Evolutionary conservation across 2,329 filamentous ascomycete species (phyloP).

Genomic region (Pseudogymnoascus sp.): DNA sequence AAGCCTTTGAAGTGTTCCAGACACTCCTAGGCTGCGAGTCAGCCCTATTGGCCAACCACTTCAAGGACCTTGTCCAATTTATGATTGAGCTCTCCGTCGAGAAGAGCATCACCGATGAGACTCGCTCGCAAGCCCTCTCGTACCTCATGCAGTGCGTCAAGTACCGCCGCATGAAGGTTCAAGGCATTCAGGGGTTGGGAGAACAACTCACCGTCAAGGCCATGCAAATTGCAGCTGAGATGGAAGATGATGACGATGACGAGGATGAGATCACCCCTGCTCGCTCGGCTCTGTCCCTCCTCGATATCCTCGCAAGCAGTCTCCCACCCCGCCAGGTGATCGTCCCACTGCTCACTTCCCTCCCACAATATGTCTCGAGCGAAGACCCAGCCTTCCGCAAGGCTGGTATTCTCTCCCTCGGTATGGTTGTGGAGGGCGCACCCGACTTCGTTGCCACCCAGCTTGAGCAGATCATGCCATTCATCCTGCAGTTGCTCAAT

Average conservation of each 20-base stretch:
- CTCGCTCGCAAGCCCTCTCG: slow-evolving; percentile 78
- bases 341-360: slow-evolving; percentile 79
- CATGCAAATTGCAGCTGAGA: slow-evolving; percentile 82
- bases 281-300: slow-evolving; percentile 72
- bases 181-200: slow-evolving; percentile 75
- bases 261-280: slow-evolving; percentile 83
- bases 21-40: slow-evolving; percentile 86
- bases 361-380: slow-evolving; percentile 71
- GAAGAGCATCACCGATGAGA: slow-evolving; percentile 70
- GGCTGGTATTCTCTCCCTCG: slow-evolving; percentile 83
- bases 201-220: slow-evolving; percentile 80
- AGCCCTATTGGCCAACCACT: slow-evolving; percentile 71
- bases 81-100: slow-evolving; percentile 84
- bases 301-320: slow-evolving; percentile 81
- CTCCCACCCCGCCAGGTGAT: slow-evolving; percentile 90
- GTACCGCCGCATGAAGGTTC: slow-evolving; percentile 92
- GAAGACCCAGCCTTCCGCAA: slow-evolving; percentile 71
- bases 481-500: slow-evolving; percentile 72
- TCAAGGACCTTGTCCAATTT: slow-evolving; percentile 84
- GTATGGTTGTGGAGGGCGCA: slow-evolving; percentile 91
- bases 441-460: slow-evolving; percentile 97
- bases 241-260: slow-evolving; percentile 67
- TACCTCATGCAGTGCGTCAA: slow-evolving; percentile 90
- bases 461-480: slow-evolving; percentile 74
- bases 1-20: slow-evolving; percentile 95